Evolutionary conservation across 2,329 filamentous ascomycete species (phyloP), one percentile per base, ranked within the genome.

Genomic region (Neofusicoccum laricinum): DNA sequence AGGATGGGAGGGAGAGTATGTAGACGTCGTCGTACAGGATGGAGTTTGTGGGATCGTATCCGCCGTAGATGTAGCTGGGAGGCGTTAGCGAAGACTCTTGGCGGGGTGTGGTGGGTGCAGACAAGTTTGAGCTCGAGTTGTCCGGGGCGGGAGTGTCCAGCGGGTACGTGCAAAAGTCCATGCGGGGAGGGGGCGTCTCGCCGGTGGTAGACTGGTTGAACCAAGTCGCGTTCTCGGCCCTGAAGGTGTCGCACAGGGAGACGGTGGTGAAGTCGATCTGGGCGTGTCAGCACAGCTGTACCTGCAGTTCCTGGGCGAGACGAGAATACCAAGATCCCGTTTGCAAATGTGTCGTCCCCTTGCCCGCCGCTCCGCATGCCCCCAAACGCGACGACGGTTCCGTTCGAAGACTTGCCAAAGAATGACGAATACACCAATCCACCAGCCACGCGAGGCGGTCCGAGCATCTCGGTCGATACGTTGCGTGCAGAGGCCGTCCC

Each of bases 71-170:
- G 40, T 73, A 76, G 8, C 57, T 61, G 36, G 45, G 58, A 4
- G 7, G 14, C 4, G 40, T 58, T 3, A 58, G 53, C 40, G 7
- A 7, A 3, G 8, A 25, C 36, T 19, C 14, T 25, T 1, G 73
- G 58, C 81, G 79, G 45, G 17, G 19, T 19, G 6, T 15, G 38
- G 38, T 49, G 11, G 50, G 3, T n/a, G n/a, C 43, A 14, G 59
- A 73, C 67, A 85, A 80, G 62, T 83, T 83, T 58, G 81, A 77
- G 64, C 77, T 80, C 1, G 79, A 81, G 58, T 78, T 77, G 62
- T 84, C 82, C 3, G 74, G 73, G 0, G 80, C 76, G 32, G 78
- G 76, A 7, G 72, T 76, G 0, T 76, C 61, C 0, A 79, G 72
- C 1, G 38, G 53, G 6, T n/a, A 32, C 3, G 79, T 67, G 67